phyloP scores from a whole-genome alignment of 2,329 filamentous ascomycete genomes.

The Ceratocystis colombiana region DNA sequence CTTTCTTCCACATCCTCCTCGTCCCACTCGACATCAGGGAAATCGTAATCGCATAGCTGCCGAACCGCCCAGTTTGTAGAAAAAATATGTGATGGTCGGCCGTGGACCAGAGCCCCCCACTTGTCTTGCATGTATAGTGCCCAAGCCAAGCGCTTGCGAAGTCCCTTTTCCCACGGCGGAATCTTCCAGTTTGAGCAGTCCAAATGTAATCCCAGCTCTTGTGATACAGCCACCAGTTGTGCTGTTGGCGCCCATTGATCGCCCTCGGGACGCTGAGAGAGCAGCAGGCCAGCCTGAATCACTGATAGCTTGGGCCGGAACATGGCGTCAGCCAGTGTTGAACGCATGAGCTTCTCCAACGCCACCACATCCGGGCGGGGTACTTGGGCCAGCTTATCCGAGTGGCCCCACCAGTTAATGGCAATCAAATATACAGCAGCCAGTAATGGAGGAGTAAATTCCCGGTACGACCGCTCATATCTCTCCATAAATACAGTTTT shows the following conservation, averaged over 20 bases:
- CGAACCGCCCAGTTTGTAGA: conserved; percentile 66
- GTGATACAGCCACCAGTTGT: conserved; percentile 74
- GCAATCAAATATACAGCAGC: conserved; percentile 77
- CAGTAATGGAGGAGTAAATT: conserved; percentile 66
- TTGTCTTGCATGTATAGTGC: conserved; percentile 89
- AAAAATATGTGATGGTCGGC: conserved; percentile 68
- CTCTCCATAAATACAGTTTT: conserved; percentile 71
- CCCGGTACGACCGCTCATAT: conserved; percentile 60
- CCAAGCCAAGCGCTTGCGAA: conserved; percentile 81
- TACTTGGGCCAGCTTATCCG: conserved; percentile 52
- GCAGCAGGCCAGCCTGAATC: conserved; percentile 63
- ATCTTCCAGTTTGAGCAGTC: conserved; percentile 84
- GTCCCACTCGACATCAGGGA: conserved; percentile 60
- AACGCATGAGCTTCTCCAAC: conserved; percentile 63
- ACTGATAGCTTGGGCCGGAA: conserved; percentile 73
- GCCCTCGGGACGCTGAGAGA: conserved; percentile 65
- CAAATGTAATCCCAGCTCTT: conserved; percentile 80
- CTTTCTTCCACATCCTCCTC: conserved; percentile 52
- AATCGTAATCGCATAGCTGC: conserved; percentile 55
- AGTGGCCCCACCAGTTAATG: conserved; percentile 78
- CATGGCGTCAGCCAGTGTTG: conserved; percentile 65
- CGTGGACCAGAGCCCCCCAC: conserved; percentile 78
- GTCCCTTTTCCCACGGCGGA: conserved; percentile 72
- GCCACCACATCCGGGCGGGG: conserved; percentile 62
- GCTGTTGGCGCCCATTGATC: conserved; percentile 78